Conservation (phyloP, 495 filamentous ascomycete species). For the Penicillium fimorum region DNA sequence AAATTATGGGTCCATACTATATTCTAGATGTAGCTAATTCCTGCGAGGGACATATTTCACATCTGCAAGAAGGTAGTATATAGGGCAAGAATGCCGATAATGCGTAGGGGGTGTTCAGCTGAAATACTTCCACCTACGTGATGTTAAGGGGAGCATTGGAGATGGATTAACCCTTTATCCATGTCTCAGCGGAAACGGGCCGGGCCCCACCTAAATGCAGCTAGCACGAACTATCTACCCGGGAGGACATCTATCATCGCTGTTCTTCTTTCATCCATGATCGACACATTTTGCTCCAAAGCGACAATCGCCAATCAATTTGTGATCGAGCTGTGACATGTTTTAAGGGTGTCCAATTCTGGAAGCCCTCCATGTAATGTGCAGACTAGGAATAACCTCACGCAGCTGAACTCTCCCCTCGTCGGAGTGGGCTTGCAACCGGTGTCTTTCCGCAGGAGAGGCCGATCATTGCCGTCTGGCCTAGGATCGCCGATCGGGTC, state of each 20-base stretch:
- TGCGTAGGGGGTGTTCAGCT: not conserved
- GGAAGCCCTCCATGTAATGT: not conserved
- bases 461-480: not conserved
- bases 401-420: not conserved
- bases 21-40: not conserved
- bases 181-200: constrained; percentile 6
- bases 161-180: too few species aligned
- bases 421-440: not conserved
- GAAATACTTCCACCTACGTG: constrained; percentile 1
- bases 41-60: not conserved
- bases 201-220: not conserved
- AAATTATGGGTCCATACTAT: not conserved
- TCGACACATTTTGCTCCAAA: not conserved
- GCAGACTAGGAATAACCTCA: not conserved
- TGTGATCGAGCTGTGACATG: not conserved
- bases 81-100: not conserved
- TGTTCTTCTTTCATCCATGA: not conserved
- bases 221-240: constrained; percentile 6
- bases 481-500: not conserved
- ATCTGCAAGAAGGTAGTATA: not conserved
- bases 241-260: not conserved
- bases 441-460: not conserved
- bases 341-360: not conserved
- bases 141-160: too few species aligned
- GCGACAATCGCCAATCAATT: not conserved